Conservation (phyloP, 768 basidiomycete species). For the Hysterangium stoloniferum region DNA sequence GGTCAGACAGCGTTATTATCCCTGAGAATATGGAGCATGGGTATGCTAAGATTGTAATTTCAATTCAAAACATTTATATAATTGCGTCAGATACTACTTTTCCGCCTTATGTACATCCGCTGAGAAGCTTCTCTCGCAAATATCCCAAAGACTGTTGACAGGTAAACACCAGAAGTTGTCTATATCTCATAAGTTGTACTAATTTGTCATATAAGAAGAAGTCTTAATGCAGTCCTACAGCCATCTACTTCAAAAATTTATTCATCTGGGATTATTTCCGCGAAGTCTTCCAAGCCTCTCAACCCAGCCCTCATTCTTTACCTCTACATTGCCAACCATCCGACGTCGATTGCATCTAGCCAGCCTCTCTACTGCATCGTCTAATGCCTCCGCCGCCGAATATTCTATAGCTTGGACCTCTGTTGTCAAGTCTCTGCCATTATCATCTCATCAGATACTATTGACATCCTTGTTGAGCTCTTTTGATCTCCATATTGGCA, state of each 20-base stretch:
- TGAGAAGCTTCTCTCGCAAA: conserved; percentile 42
- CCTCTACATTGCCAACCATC: conserved; percentile 40
- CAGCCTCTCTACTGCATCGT: conserved; percentile 9
- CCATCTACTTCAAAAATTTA: conserved; percentile 58
- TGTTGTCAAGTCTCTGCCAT: conserved; percentile 40
- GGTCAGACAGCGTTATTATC: conserved; percentile 25
- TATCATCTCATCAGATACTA: conserved; percentile 47
- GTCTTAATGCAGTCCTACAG: conserved; percentile 31
- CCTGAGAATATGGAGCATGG: conserved; percentile 49
- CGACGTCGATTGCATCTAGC: conserved; percentile 28
- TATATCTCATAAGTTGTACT: conserved; percentile 2
- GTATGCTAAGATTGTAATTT: conserved; percentile 13
- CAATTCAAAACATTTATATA: neutral
- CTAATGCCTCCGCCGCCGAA: conserved; percentile 15
- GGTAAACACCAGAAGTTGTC: conserved; percentile 29
- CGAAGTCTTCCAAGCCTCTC: conserved; percentile 32
- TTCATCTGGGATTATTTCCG: conserved; percentile 61
- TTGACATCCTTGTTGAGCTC: conserved; percentile 52
- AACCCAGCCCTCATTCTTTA: conserved; percentile 71
- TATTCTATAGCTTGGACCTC: conserved; percentile 48
- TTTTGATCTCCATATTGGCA: conserved; percentile 25
- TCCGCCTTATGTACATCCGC: conserved; percentile 42
- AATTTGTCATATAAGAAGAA: conserved; percentile 8
- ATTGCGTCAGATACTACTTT: conserved; percentile 34
- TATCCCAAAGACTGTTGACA: conserved; percentile 30